phyloP scores from a whole-genome alignment of 768 basidiomycete species.

The Pleurotus tuoliensis region DNA sequence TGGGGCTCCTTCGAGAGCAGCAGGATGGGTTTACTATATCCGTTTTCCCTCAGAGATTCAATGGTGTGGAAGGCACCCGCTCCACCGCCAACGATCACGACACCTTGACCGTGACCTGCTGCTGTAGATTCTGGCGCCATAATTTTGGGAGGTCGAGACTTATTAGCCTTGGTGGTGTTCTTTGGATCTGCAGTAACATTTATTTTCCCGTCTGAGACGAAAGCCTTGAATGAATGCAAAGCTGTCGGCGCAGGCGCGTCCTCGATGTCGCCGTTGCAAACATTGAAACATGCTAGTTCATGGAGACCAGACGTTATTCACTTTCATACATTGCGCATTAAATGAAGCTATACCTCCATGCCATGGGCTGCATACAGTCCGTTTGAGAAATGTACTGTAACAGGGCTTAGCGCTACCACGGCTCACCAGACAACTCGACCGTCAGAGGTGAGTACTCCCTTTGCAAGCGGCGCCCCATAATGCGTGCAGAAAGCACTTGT shows the following conservation, averaged over 20 bases:
- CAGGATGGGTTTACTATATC: constrained; percentile 73
- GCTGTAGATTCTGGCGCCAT: constrained; percentile 41
- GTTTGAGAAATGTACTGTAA: no score
- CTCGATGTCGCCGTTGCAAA: constrained; percentile 84
- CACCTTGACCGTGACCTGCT: constrained; percentile 45
- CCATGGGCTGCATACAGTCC: constrained; percentile 58
- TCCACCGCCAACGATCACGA: constrained; percentile 86
- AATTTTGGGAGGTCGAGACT: constrained; percentile 57
- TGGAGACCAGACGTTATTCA: neutral
- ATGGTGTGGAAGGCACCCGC: constrained; percentile 72
- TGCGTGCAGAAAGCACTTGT: constrained; percentile 88
- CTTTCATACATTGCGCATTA: neutral
- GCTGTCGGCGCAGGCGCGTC: constrained; percentile 84
- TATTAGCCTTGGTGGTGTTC: constrained; percentile 62
- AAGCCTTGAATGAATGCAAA: constrained; percentile 73
- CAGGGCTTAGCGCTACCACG: neutral
- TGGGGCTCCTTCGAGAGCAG: constrained; percentile 76
- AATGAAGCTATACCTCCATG: constrained; percentile 61
- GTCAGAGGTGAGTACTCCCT: constrained; percentile 76
- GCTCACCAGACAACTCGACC: constrained; percentile 76
- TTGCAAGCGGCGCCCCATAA: constrained; percentile 84
- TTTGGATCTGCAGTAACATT: constrained; percentile 67
- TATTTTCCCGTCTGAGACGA: constrained; percentile 69
- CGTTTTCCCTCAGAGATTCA: constrained; percentile 81
- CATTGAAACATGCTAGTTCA: constrained; percentile 76